Evolutionary conservation across 73 alveolate species (phyloP), one percentile per base, ranked within the genome.

Genomic region (Paramecium biaurelia): DNA sequence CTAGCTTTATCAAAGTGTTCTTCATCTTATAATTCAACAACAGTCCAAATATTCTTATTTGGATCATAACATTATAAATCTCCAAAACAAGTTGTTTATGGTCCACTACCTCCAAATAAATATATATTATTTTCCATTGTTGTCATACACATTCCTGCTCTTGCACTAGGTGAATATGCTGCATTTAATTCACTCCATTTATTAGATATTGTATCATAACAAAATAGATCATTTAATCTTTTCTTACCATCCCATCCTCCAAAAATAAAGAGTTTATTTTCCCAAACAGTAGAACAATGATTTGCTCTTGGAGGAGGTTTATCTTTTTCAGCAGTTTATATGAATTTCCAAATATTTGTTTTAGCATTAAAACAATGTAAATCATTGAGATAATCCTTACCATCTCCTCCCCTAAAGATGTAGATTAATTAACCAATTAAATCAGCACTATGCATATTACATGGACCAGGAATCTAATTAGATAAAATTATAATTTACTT

Each of bases 201-300:
- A 21, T 85, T 34, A 1, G 92, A 76, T 26, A 24, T 34, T 32
- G 94, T 74, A 82, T 95, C 95, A 26, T 95, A 88, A 68, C 57
- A 23, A 79, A 38, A 96, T 1, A 97, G 84, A 92, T 97, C 99
- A 76, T 96, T 95, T 59, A 97, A 76, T 43, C 99, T 89, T 35
- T 95, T 95, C 2, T 93, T 45, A 2, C 99, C 99, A 76, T 97
- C 97, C 98, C 99, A 97, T 18, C 99, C 99, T 23, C 99, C 99
- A 88, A 97, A 97, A 30, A 97, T 97, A 92, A 86, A 97, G 43
- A 97, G 76, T 67, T 86, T 86, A 11, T 72, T 47, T 34, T 93
- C 85, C 67, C 95, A 70, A 5, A 97, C 72, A 45, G 96, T 79
- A 1, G 98, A 96, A 41, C 97, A 76, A 70, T 97, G 99, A 88